phyloP scores from a whole-genome alignment of 345 rosid genomes.

The Lepidium didymum region DNA sequence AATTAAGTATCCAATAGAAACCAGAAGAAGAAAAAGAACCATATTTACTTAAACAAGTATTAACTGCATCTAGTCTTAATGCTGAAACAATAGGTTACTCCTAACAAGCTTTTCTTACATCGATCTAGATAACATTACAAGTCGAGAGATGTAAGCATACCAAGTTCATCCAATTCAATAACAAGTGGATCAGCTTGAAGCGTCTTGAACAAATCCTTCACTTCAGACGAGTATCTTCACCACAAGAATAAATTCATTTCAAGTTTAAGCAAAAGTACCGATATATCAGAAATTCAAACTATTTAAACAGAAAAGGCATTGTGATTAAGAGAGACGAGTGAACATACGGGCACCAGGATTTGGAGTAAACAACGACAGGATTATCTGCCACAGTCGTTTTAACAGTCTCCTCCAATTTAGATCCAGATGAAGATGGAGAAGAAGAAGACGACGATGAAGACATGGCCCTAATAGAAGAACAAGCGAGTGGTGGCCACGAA shows the following conservation, averaged over 20 bases:
- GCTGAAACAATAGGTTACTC: not conserved
- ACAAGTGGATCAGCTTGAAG: conserved; percentile 68
- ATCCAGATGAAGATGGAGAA: conserved; percentile 44
- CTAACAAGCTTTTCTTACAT: not conserved
- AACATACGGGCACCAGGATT: conserved; percentile 88
- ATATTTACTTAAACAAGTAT: not conserved
- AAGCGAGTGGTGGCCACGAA: conserved; percentile 8
- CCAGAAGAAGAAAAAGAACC: not conserved
- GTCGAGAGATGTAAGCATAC: conserved; percentile 30
- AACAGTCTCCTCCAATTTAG: conserved; percentile 65
- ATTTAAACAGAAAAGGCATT: not conserved
- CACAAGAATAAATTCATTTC: not conserved
- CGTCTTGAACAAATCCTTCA: conserved; percentile 64
- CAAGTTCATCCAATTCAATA: conserved; percentile 82
- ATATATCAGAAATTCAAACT: not conserved
- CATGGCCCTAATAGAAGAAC: conserved; percentile 17
- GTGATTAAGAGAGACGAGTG: not conserved
- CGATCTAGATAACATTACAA: not conserved
- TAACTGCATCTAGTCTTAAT: not conserved
- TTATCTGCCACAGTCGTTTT: conserved; percentile 63
- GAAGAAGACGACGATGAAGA: conserved; percentile 11
- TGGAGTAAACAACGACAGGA: conserved; percentile 92
- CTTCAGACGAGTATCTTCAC: conserved; percentile 78
- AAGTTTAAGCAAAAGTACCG: not conserved
- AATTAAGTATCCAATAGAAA: not conserved